A percentile compares a stretch with the other conserved stretches of the same genome.
phyloP scores from a whole-genome alignment of 352 stramenopile genomes.

The Globisporangium splendens region DNA sequence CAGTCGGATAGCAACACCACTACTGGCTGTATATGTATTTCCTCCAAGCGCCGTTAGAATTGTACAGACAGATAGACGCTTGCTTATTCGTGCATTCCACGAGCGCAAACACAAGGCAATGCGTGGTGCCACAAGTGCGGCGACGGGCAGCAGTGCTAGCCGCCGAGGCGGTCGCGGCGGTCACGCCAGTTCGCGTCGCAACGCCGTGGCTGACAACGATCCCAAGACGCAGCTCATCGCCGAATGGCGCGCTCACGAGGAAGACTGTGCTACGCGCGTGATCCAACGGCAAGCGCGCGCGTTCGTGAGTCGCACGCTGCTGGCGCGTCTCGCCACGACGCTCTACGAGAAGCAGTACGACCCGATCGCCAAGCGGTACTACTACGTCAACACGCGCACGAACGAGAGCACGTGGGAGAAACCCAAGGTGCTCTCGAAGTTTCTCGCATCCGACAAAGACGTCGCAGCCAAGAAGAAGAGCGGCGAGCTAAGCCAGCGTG shows the following conservation, averaged over 20 bases:
- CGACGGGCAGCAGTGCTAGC: constrained; percentile 10
- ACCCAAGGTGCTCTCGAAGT: constrained; percentile 37
- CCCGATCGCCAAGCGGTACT: constrained; percentile 52
- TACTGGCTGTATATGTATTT: too few species aligned
- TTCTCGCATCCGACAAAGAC: constrained; percentile 27
- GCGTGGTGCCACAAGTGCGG: neutral
- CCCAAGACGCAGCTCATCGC: constrained; percentile 36
- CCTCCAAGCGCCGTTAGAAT: constrained; percentile 1
- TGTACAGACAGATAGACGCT: too few species aligned
- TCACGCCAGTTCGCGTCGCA: constrained; percentile 17
- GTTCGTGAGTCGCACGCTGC: constrained; percentile 36
- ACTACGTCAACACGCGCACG: constrained; percentile 65
- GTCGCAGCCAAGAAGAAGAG: constrained; percentile 1
- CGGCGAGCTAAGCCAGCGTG: constrained; percentile 15
- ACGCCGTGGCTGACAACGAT: constrained; percentile 18
- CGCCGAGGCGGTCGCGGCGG: constrained; percentile 22
- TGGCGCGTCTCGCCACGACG: constrained; percentile 31
- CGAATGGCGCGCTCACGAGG: constrained; percentile 59
- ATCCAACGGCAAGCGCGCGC: constrained; percentile 39
- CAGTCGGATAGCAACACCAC: too few species aligned
- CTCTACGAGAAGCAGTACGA: constrained; percentile 67
- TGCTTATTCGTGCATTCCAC: neutral
- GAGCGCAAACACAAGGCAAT: constrained; percentile 2
- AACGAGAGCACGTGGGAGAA: constrained; percentile 61
- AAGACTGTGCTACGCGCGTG: constrained; percentile 40